phyloP scores from a whole-genome alignment of 2,329 filamentous ascomycete genomes.

The Simplicillium sp. region DNA sequence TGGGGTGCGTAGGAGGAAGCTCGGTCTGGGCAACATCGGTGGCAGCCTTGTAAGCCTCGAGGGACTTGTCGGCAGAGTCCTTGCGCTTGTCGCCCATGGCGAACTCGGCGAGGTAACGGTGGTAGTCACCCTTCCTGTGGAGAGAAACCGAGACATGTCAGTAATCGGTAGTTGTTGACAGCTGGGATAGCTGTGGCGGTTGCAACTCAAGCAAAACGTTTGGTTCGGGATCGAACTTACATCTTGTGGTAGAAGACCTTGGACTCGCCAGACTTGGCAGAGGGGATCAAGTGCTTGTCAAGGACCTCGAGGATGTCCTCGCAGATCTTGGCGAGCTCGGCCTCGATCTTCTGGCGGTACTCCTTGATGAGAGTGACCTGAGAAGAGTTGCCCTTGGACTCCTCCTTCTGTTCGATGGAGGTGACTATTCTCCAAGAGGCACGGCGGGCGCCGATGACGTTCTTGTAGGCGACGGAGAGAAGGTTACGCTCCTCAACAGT shows the following conservation, averaged over 20 bases:
- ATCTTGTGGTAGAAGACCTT: constrained; percentile 99
- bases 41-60: constrained; percentile 94
- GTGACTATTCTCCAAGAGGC: constrained; percentile 98
- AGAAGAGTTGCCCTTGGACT: constrained; percentile 92
- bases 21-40: constrained; percentile 98
- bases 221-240: constrained; percentile 37
- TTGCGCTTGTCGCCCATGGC: constrained; percentile 91
- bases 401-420: constrained; percentile 99
- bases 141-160: not conserved
- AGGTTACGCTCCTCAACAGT: constrained; percentile 96
- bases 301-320: constrained; percentile 94
- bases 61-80: constrained; percentile 84
- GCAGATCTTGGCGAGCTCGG: constrained; percentile 94
- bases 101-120: constrained; percentile 97
- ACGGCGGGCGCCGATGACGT: constrained; percentile 93
- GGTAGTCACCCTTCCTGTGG: constrained; percentile 95
- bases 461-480: constrained; percentile 97
- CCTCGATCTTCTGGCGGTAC: constrained; percentile 98
- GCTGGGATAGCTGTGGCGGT: not conserved
- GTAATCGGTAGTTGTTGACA: constrained; percentile 1
- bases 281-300: constrained; percentile 87
- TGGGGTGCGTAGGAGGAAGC: constrained; percentile 93
- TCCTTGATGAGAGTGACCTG: constrained; percentile 92
- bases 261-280: constrained; percentile 89
- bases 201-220: no score